phyloP scores from a whole-genome alignment of 2,329 filamentous ascomycete genomes.

The Cercospora sp. region DNA sequence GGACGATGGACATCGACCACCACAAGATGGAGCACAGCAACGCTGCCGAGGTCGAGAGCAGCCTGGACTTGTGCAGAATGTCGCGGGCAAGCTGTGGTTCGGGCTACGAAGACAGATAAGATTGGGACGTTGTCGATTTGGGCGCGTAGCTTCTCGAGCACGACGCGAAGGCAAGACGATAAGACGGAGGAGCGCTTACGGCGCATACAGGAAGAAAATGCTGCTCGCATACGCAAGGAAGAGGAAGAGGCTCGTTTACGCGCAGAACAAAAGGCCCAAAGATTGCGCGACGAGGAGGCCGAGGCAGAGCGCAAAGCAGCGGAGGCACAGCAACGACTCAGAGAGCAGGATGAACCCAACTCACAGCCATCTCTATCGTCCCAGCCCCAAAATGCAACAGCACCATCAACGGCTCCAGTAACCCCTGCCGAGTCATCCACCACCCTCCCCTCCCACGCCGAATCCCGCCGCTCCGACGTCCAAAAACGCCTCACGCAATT shows the following conservation, averaged over 20 bases:
- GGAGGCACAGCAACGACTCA: background rate
- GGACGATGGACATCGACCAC: background rate
- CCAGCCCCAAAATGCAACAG: background rate
- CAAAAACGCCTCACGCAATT: slow-evolving; percentile 65
- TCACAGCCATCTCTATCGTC: background rate
- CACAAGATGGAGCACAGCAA: slow-evolving; percentile 9
- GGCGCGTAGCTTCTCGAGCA: slow-evolving; percentile 21
- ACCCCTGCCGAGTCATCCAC: slow-evolving; percentile 22
- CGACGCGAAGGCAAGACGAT: slow-evolving; percentile 11
- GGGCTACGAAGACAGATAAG: background rate
- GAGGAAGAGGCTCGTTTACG: slow-evolving; percentile 12
- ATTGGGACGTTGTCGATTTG: background rate
- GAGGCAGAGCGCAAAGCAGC: slow-evolving; percentile 1
- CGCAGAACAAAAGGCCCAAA: slow-evolving; percentile 7
- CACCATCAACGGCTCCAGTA: background rate
- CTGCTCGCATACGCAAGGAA: slow-evolving; percentile 8
- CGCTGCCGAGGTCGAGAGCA: background rate
- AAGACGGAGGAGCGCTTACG: slow-evolving; percentile 7
- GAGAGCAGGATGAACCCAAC: background rate
- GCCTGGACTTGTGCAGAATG: slow-evolving; percentile 30
- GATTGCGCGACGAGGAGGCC: slow-evolving; percentile 7
- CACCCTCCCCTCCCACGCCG: slow-evolving; percentile 55
- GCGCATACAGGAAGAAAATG: background rate
- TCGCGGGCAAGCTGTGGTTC: slow-evolving; percentile 11
- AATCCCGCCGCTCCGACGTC: slow-evolving; percentile 56